Percentiles rank a stretch among this genome's conserved stretches.
Conservation (phyloP, 2,329 filamentous ascomycete genomes). For the Calonectria pseudoreteaudii region DNA sequence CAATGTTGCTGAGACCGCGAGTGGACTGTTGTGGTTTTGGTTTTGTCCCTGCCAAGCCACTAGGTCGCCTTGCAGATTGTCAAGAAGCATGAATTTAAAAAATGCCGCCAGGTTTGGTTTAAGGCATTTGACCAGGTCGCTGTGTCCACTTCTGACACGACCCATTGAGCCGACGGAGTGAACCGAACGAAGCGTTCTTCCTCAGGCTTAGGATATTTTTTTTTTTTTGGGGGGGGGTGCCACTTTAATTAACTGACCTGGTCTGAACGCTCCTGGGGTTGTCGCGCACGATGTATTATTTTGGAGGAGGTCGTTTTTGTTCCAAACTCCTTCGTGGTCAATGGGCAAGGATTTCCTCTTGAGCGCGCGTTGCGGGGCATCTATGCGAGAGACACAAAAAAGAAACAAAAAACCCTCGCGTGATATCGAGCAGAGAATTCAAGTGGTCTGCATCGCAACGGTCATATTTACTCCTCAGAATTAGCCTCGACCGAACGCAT, state of each 20-base stretch:
- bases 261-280: not conserved
- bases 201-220: not conserved
- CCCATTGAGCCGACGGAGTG: not conserved
- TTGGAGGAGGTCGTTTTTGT: not conserved
- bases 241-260: not conserved
- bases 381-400: not conserved
- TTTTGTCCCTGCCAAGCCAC: conserved; percentile 3
- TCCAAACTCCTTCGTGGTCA: not conserved
- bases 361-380: not conserved
- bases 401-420: not conserved
- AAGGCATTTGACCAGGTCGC: not conserved
- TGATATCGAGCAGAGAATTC: not conserved
- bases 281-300: no score
- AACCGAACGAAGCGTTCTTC: not conserved
- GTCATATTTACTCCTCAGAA: not conserved
- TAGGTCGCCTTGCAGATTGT: not conserved
- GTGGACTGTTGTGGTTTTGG: not conserved
- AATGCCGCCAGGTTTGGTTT: not conserved
- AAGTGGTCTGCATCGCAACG: not conserved
- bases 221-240: no score
- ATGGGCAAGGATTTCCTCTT: not conserved
- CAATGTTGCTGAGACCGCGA: no score
- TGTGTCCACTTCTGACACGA: not conserved
- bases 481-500: not conserved
- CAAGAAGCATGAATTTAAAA: not conserved